phyloP scores from a whole-genome alignment of 2,329 filamentous ascomycete genomes.

The Pseudogymnoascus sp. region DNA sequence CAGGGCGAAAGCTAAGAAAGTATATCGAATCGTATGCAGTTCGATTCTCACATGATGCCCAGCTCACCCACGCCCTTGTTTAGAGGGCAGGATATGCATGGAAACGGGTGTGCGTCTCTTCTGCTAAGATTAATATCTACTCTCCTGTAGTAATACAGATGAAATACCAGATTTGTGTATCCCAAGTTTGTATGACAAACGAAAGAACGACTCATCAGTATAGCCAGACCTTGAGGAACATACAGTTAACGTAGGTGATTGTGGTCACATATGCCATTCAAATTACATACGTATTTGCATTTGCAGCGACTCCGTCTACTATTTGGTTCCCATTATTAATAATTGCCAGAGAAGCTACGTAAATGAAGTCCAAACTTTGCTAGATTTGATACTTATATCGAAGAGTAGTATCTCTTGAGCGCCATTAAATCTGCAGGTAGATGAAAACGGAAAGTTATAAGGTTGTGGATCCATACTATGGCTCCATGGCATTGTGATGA shows the following conservation, averaged over 20 bases:
- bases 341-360: neutral
- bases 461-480: conserved; percentile 8
- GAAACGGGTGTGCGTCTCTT: neutral
- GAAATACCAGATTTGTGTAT: neutral
- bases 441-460: conserved; percentile 8
- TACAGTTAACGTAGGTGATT: neutral
- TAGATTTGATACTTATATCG: neutral
- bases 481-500: neutral
- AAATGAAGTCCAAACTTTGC: neutral
- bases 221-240: neutral
- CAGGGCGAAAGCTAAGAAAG: neutral
- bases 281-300: neutral
- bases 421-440: neutral
- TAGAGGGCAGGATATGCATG: neutral
- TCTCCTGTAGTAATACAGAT: neutral
- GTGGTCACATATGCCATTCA: neutral
- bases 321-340: neutral
- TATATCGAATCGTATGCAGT: neutral
- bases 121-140: neutral
- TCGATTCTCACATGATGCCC: conserved; percentile 6
- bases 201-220: neutral
- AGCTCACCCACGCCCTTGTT: neutral
- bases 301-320: neutral
- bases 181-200: neutral
- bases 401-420: neutral